Evolutionary conservation across 306 rosid genomes (phyloP), one percentile per base, ranked within the genome.

Genomic region (Coriaria nepalensis): DNA sequence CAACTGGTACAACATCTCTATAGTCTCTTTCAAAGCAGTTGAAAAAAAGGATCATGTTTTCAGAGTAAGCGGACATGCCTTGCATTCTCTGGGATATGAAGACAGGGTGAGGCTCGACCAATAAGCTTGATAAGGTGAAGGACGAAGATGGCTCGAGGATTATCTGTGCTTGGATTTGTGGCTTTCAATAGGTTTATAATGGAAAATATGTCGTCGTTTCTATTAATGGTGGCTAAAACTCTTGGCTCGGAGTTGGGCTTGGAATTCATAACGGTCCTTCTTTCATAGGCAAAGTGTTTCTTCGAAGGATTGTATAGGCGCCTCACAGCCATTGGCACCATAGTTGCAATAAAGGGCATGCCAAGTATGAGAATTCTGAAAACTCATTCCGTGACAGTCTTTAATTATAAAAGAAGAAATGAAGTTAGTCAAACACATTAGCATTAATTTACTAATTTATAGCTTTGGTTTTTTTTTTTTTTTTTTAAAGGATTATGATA

Each of bases 91-190:
- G 90, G 29, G 66, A 60, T 8, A 57, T 68, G 70, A 84, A 80
- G 4, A 84, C 2, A 0, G 92, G 92, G 86, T 6, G 80, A 10
- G 34, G 77, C 68, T 39, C 87, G 63, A 10, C 94, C 94, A 0
- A 75, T 59, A 6, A 84, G 70, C 48, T 80, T 77, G 5, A 68
- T 70, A 5, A 84, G 92, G 47, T 80, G 92, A 5, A 84, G 75
- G 0, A 60, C 78, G 5, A 62, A 63, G 15, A 65, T 49, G 0
- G 43, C 34, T 0, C 80, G 6, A 0, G 78, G 86, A 8, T 60
- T 58, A 1, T 77, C 64, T 12, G 13, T 47, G 0, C 75, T 74
- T 6, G 86, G 86, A 55, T 62, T 61, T 9, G 71, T 8, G 6
- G 68, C 69, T n/a, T 71, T 78, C 1, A 80, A 60, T 4, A 79